Base-by-base conservation (phyloP, 2,329 filamentous ascomycete genomes). In the Pyrenochaeta sp. region DNA sequence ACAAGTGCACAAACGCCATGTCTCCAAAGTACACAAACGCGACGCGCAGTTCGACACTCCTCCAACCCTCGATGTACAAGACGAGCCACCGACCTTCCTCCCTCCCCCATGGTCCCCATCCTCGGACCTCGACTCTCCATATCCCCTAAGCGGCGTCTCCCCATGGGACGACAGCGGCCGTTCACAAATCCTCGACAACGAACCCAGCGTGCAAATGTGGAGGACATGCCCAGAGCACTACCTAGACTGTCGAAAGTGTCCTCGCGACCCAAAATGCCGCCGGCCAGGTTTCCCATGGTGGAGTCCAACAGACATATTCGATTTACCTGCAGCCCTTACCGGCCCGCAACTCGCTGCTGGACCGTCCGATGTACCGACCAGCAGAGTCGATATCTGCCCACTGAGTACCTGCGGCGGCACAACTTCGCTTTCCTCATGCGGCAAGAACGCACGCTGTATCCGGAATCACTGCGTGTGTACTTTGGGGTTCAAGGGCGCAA, bases 211-310 rank as follows among this genome's bases (percentile, higher is more conserved):
- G 5, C n/a, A 27, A 13, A 45, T 13, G 3, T 64, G 56, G 56
- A 13, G 37, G 5, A 47, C 22, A n/a, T 67, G 58, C 46, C 56
- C 62, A 13, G 12, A 13, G 4, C 10, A n/a, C 28, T 30, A 30
- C 25, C 55, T 68, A 13, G 54, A 63, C 37, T 68, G 63, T 46
- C 19, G 19, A 3, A 59, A 56, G n/a, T 66, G 65, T 34, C 63
- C 61, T 0, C 36, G 40, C 1, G 63, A 66, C 28, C n/a, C 24
- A 10, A 52, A 57, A 27, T 66, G 62, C 24, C 37, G 25, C 7
- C 46, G 30, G 15, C 27, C 52, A 5, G 25, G 34, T 19, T 25
- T 28, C 13, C 54, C 30, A 36, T 36, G n/a, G 25, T 53, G 44
- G 54, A 44, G 51, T 19, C 32, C 50, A 48, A 27, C 45, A 5